phyloP scores from a whole-genome alignment of 1,139 yeast genomes.

The Yamadazyma aaseri region DNA sequence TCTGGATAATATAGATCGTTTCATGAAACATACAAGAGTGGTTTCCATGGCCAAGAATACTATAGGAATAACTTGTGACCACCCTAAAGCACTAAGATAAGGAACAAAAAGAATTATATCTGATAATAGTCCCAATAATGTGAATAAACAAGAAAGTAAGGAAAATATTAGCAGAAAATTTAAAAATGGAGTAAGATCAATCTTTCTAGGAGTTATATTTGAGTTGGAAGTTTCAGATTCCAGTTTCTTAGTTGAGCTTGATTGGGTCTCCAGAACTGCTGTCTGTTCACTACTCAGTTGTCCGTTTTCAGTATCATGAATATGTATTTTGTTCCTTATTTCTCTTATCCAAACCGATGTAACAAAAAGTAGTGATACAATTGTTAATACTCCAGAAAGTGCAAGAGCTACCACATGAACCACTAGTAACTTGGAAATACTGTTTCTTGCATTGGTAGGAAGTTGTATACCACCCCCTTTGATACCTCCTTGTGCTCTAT shows the following conservation, averaged over 20 bases:
- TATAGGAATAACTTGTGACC: conserved; percentile 45
- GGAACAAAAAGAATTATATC: conserved; percentile 44
- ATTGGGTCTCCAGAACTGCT: background rate
- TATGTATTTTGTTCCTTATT: background rate
- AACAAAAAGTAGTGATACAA: conserved; percentile 5
- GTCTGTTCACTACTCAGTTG: background rate
- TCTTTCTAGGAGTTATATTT: conserved; percentile 6
- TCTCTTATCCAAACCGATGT: conserved; percentile 6
- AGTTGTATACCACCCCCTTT: conserved; percentile 28
- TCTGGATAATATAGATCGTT: conserved; percentile 38
- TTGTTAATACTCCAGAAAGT: conserved; percentile 27
- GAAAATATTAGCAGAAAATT: conserved; percentile 35
- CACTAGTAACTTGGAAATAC: conserved; percentile 42
- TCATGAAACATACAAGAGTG: conserved; percentile 40
- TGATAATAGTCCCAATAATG: conserved; percentile 39
- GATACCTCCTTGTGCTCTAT: conserved; percentile 15
- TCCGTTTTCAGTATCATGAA: background rate
- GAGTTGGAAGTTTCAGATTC: background rate
- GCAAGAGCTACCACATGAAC: conserved; percentile 47
- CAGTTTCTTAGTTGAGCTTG: background rate
- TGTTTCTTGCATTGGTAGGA: conserved; percentile 41
- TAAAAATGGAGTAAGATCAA: conserved; percentile 29
- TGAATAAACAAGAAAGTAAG: conserved; percentile 35
- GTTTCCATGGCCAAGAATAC: conserved; percentile 35
- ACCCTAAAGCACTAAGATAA: conserved; percentile 40